These are phyloP conservation scores for Coemansia reversa DNA, from an alignment of 192 early-diverging fungal species.

Conservation along the genomic window DNA sequence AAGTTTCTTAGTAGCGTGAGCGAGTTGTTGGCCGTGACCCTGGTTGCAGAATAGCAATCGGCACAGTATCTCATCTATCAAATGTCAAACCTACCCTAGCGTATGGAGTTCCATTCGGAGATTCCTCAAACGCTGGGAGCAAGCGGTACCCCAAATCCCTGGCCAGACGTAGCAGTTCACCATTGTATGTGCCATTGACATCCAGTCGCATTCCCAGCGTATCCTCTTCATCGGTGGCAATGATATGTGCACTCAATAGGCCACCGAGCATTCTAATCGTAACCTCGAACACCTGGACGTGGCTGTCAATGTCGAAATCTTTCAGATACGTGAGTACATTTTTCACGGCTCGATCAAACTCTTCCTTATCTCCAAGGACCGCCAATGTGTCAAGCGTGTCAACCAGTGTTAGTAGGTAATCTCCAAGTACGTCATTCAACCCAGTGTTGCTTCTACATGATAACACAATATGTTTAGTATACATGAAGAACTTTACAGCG, in stretches of 20 bases:
- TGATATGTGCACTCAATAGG: slow-evolving; percentile 83
- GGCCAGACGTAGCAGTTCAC: slow-evolving; percentile 77
- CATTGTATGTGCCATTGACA: slow-evolving; percentile 60
- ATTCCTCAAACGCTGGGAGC: slow-evolving; percentile 83
- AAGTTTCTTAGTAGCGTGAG: too few species aligned
- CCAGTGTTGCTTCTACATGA: slow-evolving; percentile 21
- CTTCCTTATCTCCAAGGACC: slow-evolving; percentile 64
- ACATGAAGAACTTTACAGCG: too few species aligned
- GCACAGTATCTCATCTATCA: too few species aligned
- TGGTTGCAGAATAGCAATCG: too few species aligned
- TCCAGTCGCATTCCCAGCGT: slow-evolving; percentile 57
- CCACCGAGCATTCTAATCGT: slow-evolving; percentile 90
- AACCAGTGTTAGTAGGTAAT: slow-evolving; percentile 90
- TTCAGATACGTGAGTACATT: slow-evolving; percentile 63
- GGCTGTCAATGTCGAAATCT: slow-evolving; percentile 76
- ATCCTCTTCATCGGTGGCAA: slow-evolving; percentile 68
- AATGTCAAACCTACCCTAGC: slow-evolving; percentile 50
- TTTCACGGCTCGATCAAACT: slow-evolving; percentile 66
- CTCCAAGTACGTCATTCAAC: slow-evolving; percentile 93
- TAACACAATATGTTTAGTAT: not conserved
- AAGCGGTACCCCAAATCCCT: slow-evolving; percentile 78
- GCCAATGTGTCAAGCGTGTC: slow-evolving; percentile 89
- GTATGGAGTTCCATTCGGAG: slow-evolving; percentile 78
- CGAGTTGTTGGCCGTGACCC: too few species aligned
- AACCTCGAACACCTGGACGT: slow-evolving; percentile 94